Evolutionary conservation across 768 basidiomycete genomes (phyloP), one percentile per base, ranked within the genome.

Genomic region (Tricholoma sp.): DNA sequence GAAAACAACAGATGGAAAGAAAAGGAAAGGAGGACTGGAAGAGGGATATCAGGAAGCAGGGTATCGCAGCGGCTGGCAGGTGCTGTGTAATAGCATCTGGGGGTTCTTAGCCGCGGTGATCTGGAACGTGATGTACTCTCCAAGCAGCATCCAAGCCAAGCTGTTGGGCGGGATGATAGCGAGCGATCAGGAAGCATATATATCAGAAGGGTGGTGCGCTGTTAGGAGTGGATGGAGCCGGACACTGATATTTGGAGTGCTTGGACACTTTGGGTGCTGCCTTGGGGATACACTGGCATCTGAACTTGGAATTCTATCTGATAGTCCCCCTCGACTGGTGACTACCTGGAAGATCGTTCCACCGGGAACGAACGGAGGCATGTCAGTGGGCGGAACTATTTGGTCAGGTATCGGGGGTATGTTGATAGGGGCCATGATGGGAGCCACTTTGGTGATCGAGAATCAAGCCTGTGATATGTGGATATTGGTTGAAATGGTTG

Each of bases 261-360:
- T 94, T 0, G 91, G 92, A 83, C 93, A 95, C 66, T 91, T 93
- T 68, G 86, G 86, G 2, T 94, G 90, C 69, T 93, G 89, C 66
- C 76, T 94, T 8, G 94, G 91, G 5, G 94, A 97, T 64, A 97
- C 94, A 0, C 82, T 98, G 2, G 94, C 94, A 0, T 95, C 92
- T 8, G 95, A 97, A 71, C 80, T 97, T 20, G 95, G 95, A 33
- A 94, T 97, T 60, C 77, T 97, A 42, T 88, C 93, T 24, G 68
- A 66, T 36, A 75, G 80, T 12, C 78, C 77, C 3, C 91, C 95
- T 33, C 66, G 85, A 48, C 81, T 96, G 33, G 81, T 97, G 62
- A 95, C 93, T 4, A 94, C 89, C 4, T 69, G 88, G 53, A 80
- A 78, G 60, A 61, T 72, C 1, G 91, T 94, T 0, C 94, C 94